A percentile compares a stretch with the other conserved stretches of the same genome.
Evolutionary conservation across 805 yeast genomes (phyloP).

Genomic region (Candida yuanshanica): DNA sequence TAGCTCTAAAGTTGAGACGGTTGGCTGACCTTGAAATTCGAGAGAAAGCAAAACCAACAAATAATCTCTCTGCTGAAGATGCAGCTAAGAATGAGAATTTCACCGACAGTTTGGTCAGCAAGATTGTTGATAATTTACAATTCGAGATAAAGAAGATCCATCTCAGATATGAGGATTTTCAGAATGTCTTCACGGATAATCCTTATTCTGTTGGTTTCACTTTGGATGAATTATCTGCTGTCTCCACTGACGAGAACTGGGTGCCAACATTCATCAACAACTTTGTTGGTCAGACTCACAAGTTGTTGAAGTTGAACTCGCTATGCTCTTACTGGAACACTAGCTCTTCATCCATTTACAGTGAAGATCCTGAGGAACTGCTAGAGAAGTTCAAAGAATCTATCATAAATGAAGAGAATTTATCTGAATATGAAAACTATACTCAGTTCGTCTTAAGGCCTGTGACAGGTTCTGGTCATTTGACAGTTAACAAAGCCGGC

Average conservation of each 20-base stretch:
- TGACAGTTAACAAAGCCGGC: constrained; percentile 75
- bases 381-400: constrained; percentile 42
- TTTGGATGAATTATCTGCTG: constrained; percentile 81
- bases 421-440: constrained; percentile 25
- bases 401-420: constrained; percentile 30
- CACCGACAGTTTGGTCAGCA: constrained; percentile 80
- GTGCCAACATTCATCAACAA: constrained; percentile 76
- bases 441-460: constrained; percentile 70
- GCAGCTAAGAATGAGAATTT: constrained; percentile 66
- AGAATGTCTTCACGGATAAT: constrained; percentile 55
- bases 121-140: constrained; percentile 89
- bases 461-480: constrained; percentile 80
- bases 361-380: constrained; percentile 43
- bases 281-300: constrained; percentile 60
- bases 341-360: constrained; percentile 42
- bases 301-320: constrained; percentile 67
- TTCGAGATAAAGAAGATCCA: constrained; percentile 89
- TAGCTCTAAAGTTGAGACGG: constrained; percentile 59
- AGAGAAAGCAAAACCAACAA: constrained; percentile 38
- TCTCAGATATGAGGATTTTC: constrained; percentile 81
- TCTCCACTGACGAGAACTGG: constrained; percentile 85
- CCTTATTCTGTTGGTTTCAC: constrained; percentile 85
- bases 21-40: constrained; percentile 57
- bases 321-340: constrained; percentile 85
- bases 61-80: constrained; percentile 30